Percentiles rank a stretch among this genome's conserved stretches.
Conservation (phyloP, 495 filamentous ascomycete species). For the Tetracladium marchalianum region DNA sequence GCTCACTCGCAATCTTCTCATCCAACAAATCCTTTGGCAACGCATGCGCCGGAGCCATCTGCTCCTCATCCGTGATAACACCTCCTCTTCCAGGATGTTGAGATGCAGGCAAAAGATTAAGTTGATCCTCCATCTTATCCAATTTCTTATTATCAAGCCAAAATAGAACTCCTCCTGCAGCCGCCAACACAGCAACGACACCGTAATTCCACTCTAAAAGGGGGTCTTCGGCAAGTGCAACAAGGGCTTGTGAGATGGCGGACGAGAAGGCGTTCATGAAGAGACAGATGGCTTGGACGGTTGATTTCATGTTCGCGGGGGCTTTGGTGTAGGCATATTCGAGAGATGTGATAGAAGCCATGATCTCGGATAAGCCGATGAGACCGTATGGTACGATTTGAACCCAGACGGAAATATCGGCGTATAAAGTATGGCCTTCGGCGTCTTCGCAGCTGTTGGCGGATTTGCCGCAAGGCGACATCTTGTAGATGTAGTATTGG, state of each 20-base stretch:
- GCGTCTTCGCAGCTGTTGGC: constrained; percentile 25
- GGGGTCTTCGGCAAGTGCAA: constrained; percentile 54
- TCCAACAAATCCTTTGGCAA: not conserved
- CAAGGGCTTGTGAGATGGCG: constrained; percentile 59
- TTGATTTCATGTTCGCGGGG: constrained; percentile 62
- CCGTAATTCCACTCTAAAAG: constrained; percentile 58
- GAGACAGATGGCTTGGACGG: constrained; percentile 56
- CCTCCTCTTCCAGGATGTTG: not conserved
- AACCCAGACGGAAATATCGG: constrained; percentile 15
- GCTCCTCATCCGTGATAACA: not conserved
- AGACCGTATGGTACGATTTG: constrained; percentile 25
- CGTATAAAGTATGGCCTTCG: not conserved
- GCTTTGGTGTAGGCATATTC: constrained; percentile 75
- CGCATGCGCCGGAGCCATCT: not conserved
- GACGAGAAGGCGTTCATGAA: constrained; percentile 62
- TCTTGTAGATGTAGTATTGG: constrained; percentile 60
- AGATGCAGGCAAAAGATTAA: constrained; percentile 42
- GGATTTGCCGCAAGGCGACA: constrained; percentile 42
- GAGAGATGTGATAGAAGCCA: constrained; percentile 35
- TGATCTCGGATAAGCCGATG: constrained; percentile 29
- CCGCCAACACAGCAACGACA: constrained; percentile 52
- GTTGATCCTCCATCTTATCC: constrained; percentile 51
- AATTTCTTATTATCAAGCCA: constrained; percentile 49
- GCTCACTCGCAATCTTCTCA: too few species aligned
- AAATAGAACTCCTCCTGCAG: constrained; percentile 48